Base-by-base conservation (phyloP, 768 basidiomycete genomes). In the Agaricus sinodeliciosus region DNA sequence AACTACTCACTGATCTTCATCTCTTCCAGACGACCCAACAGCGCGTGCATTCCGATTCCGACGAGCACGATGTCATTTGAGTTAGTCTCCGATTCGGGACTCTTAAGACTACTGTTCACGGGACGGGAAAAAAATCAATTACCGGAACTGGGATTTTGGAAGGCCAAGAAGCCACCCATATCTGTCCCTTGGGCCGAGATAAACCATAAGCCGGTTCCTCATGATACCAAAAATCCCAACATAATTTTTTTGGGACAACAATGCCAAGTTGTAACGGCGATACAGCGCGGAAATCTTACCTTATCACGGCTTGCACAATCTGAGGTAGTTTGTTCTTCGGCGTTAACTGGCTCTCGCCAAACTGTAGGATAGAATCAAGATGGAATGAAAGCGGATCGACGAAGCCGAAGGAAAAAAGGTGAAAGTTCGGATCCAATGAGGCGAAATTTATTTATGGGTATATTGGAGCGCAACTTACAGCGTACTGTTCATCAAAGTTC, bases 21-120 rank as follows among this genome's bases (percentile, higher is more conserved):
- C 43, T 90, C 87, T 48, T 87, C 84, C 35, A 91, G 70, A 15
- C 81, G 75, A 37, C 77, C 71, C 12, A 90, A 66, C 57, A 84
- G 77, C 2, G 73, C 75, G 35, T 70, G 67, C 37, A 80, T 63
- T 19, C 73, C 74, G 60, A 90, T 87, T 1, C 74, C 84, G 11
- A 92, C 79, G 4, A 92, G 71, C 13, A 91, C 85, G 34, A 92
- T 79, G 16, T 71, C 71, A 60, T 91, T 91, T 19, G 84, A 63
- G 0, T 72, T 67, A 12, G 80, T 84, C 60, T 92, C 90, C 1
- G 85, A 83, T 61, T 90, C 88, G 0, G 89, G 90, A 58, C 81
- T 85, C 5, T 79, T 71, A 18, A 90, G 75, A 60, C 85, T 86
- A 59, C 87, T 89, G 69, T 56, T 63, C 57, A 59, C 41, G 28